These are phyloP conservation scores for Rhizopus delemar DNA, from an alignment of 371 early-diverging fungal genomes.

Conservation along the genomic window DNA sequence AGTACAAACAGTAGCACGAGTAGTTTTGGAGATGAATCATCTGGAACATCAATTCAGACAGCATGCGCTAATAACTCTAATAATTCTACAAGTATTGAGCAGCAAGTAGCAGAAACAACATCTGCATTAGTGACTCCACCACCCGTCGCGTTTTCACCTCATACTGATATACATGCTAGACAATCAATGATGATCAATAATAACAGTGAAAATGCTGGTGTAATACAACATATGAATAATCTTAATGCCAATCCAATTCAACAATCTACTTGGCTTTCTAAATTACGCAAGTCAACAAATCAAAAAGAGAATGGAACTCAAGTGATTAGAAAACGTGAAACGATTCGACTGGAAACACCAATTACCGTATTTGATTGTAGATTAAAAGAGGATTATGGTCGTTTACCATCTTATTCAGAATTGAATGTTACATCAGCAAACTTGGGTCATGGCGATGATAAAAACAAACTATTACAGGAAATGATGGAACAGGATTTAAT, in stretches of 20 bases:
- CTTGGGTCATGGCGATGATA: conserved; percentile 23
- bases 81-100: conserved; percentile 10
- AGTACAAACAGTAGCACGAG: conserved; percentile 21
- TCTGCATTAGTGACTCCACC: conserved; percentile 14
- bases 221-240: conserved; percentile 10
- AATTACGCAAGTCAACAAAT: conserved; percentile 22
- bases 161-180: background rate
- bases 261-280: conserved; percentile 24
- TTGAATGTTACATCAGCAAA: conserved; percentile 24
- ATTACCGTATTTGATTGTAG: conserved; percentile 40
- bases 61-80: background rate
- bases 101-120: conserved; percentile 12
- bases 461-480: conserved; percentile 21
- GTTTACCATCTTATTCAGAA: conserved; percentile 48
- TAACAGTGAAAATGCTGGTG: conserved; percentile 17
- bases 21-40: conserved; percentile 3
- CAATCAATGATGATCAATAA: background rate
- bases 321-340: conserved; percentile 24
- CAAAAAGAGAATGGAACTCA: conserved; percentile 14
- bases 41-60: background rate
- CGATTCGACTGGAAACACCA: conserved; percentile 30
- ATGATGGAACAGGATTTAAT: conserved; percentile 28
- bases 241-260: conserved; percentile 7
- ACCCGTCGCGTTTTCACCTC: conserved; percentile 14
- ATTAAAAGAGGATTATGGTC: conserved; percentile 50